Conservation (phyloP, 2,329 filamentous ascomycete genomes). For the Fusarium decemcellulare region DNA sequence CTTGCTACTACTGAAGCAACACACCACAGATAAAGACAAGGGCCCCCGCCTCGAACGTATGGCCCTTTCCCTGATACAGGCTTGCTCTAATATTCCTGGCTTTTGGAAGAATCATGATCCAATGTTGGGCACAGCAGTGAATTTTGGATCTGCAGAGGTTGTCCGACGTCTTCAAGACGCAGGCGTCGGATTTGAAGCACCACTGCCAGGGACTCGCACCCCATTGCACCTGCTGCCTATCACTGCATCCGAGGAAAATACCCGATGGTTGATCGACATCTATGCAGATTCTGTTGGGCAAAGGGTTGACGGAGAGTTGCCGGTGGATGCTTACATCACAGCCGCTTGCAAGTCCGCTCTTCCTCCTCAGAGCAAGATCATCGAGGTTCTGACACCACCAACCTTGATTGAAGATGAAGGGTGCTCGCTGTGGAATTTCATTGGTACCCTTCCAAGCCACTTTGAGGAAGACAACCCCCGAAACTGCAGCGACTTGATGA, state of each 20-base stretch:
- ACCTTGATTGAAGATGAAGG: too few species aligned
- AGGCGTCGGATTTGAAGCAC: background rate
- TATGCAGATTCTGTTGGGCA: background rate
- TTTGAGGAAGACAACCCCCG: too few species aligned
- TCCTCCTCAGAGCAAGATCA: background rate
- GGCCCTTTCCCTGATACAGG: background rate
- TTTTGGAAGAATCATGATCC: constrained; percentile 4
- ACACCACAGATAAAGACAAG: background rate
- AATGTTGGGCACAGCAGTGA: background rate
- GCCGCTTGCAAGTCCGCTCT: accelerated
- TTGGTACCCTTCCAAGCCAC: background rate
- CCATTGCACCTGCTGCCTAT: background rate
- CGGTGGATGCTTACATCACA: background rate
- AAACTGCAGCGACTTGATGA: background rate
- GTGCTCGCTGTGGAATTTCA: constrained; percentile 4
- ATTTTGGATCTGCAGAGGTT: background rate
- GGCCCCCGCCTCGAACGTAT: background rate
- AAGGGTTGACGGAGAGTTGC: background rate
- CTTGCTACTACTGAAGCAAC: background rate
- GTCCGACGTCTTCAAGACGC: background rate
- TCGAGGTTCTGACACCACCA: background rate
- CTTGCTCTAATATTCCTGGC: background rate
- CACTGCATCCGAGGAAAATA: background rate
- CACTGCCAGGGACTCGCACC: background rate
- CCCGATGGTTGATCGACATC: background rate